phyloP scores from a whole-genome alignment of 1,139 yeast genomes.

The Candida glucosophila region DNA sequence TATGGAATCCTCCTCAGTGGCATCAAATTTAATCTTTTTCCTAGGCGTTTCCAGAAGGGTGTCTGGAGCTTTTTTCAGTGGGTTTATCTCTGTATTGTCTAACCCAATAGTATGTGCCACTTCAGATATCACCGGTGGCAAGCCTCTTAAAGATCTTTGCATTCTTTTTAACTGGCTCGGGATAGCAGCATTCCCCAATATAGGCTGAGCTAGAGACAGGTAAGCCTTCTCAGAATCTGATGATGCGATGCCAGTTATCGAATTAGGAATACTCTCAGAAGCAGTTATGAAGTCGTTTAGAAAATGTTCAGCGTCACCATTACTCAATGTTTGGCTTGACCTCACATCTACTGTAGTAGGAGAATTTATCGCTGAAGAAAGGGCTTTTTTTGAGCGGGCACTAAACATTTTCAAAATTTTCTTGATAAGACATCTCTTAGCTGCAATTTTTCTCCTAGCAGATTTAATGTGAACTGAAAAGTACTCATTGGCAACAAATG shows the following conservation, averaged over 20 bases:
- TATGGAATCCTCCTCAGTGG: slow-evolving; percentile 9
- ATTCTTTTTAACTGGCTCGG: slow-evolving; percentile 57
- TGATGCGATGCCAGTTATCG: slow-evolving; percentile 11
- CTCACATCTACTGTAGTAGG: slow-evolving; percentile 37
- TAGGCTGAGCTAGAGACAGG: no score
- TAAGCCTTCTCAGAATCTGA: slow-evolving; percentile 12
- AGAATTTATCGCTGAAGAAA: slow-evolving; percentile 39
- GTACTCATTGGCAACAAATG: no score
- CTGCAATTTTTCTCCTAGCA: slow-evolving; percentile 1
- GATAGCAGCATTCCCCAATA: slow-evolving; percentile 25
- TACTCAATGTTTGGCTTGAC: slow-evolving; percentile 17
- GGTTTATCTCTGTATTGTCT: slow-evolving; percentile 8
- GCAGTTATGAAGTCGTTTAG: slow-evolving; percentile 39
- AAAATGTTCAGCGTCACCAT: slow-evolving; percentile 36
- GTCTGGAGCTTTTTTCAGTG: slow-evolving; percentile 14
- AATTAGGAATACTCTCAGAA: slow-evolving; percentile 15
- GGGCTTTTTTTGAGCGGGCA: slow-evolving; percentile 30
- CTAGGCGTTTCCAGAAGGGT: slow-evolving; percentile 10
- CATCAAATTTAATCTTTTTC: slow-evolving; percentile 23
- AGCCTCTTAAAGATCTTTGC: slow-evolving; percentile 65
- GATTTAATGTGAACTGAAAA: not conserved
- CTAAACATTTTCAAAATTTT: slow-evolving; percentile 3
- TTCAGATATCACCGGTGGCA: slow-evolving; percentile 49
- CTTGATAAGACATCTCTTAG: slow-evolving; percentile 3
- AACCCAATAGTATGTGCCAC: slow-evolving; percentile 4